Conservation (phyloP, 2,329 filamentous ascomycete species). For the Fusarium paranaense region DNA sequence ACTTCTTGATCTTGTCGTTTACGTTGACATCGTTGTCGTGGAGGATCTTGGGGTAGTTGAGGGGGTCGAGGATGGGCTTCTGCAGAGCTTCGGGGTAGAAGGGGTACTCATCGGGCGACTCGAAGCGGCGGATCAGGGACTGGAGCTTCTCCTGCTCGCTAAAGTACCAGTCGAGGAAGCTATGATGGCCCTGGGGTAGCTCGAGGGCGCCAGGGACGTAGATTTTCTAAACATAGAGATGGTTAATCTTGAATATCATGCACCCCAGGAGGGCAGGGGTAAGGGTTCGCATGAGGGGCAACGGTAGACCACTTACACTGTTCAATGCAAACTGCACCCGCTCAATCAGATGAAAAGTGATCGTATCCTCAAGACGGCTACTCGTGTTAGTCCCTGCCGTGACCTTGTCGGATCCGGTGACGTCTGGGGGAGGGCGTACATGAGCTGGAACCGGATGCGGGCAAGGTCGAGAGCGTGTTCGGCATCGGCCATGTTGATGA, state of each 20-base stretch:
- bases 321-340: slow-evolving; percentile 97
- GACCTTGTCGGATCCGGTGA: neutral
- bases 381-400: slow-evolving; percentile 19
- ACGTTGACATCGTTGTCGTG: slow-evolving; percentile 91
- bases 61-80: slow-evolving; percentile 84
- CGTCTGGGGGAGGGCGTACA: slow-evolving; percentile 66
- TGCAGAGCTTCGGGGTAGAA: slow-evolving; percentile 91
- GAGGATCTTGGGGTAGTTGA: slow-evolving; percentile 89
- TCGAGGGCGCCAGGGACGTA: slow-evolving; percentile 84
- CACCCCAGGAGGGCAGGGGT: slow-evolving; percentile 23
- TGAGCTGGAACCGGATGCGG: slow-evolving; percentile 93
- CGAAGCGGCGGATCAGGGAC: slow-evolving; percentile 92
- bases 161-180: slow-evolving; percentile 95
- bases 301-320: slow-evolving; percentile 49
- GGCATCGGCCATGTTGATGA: slow-evolving; percentile 88
- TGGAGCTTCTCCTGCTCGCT: slow-evolving; percentile 90
- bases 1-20: slow-evolving; percentile 86
- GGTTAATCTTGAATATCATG: slow-evolving; percentile 25
- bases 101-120: slow-evolving; percentile 96
- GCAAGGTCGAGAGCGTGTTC: slow-evolving; percentile 87
- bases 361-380: slow-evolving; percentile 96
- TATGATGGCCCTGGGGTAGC: slow-evolving; percentile 78
- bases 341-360: slow-evolving; percentile 96
- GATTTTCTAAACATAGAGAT: slow-evolving; percentile 67
- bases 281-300: slow-evolving; percentile 26